A percentile compares a stretch with the other conserved stretches of the same genome.
Conservation (phyloP, 108 stramenopile genomes). For the Cyclotella sp. region DNA sequence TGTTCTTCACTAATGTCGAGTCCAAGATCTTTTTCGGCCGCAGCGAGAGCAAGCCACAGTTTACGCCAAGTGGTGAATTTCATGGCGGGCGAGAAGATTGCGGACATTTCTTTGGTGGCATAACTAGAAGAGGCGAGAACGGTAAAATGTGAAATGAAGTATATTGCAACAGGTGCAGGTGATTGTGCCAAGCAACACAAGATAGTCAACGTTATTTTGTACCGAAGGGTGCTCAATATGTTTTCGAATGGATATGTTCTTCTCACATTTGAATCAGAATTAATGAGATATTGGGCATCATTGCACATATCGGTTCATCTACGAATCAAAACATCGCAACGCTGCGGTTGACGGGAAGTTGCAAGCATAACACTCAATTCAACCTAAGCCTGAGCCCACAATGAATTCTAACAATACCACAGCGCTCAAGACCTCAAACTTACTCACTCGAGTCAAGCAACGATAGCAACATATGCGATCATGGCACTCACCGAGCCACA, state of each 20-base stretch:
- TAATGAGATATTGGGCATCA: constrained; percentile 20
- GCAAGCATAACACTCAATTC: too few relatives aligned
- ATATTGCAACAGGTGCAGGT: background rate
- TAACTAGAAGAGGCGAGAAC: constrained; percentile 60
- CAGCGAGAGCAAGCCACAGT: constrained; percentile 98
- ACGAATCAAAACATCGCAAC: too few relatives aligned
- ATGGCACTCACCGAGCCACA: constrained; percentile 64
- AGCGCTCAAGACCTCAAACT: too few relatives aligned
- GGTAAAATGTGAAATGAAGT: background rate
- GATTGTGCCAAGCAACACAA: background rate
- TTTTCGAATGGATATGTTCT: constrained; percentile 22
- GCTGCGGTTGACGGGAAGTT: too few relatives aligned
- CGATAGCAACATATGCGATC: background rate
- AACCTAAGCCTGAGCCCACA: too few relatives aligned
- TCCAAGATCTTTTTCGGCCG: constrained; percentile 96
- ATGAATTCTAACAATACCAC: too few relatives aligned
- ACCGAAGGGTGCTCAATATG: background rate
- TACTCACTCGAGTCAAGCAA: background rate
- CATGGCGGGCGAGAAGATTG: constrained; percentile 96
- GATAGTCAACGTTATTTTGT: background rate
- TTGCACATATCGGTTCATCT: background rate
- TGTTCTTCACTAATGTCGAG: constrained; percentile 94
- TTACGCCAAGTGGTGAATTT: constrained; percentile 99
- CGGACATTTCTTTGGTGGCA: constrained; percentile 98
- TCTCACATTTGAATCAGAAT: constrained; percentile 10